These are phyloP conservation scores for Butyriboletus loyo DNA, from an alignment of 768 basidiomycete genomes.

Conservation along the genomic window DNA sequence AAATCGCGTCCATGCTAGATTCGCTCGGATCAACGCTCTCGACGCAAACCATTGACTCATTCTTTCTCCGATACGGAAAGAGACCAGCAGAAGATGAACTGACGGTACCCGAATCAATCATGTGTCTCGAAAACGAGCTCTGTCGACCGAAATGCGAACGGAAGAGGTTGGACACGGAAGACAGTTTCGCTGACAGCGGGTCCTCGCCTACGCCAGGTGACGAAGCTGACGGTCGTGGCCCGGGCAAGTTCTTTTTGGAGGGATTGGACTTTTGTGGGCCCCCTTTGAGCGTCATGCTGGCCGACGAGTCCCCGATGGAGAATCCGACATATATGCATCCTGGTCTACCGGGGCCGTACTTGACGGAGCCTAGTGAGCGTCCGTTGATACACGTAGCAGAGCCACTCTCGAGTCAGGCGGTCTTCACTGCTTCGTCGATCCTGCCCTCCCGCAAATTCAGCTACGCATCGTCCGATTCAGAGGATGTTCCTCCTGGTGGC, in stretches of 20 bases:
- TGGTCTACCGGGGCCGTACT: slow-evolving; percentile 23
- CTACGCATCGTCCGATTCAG: slow-evolving; percentile 46
- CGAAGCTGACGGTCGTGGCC: slow-evolving; percentile 15
- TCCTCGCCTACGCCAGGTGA: slow-evolving; percentile 54
- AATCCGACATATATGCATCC: slow-evolving; percentile 4
- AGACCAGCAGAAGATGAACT: slow-evolving; percentile 65
- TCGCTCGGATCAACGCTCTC: slow-evolving; percentile 94
- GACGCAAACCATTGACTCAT: slow-evolving; percentile 69
- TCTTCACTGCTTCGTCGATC: slow-evolving; percentile 6
- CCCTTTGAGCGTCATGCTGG: slow-evolving; percentile 26
- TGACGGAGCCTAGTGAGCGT: slow-evolving; percentile 48
- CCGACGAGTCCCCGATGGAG: slow-evolving; percentile 32
- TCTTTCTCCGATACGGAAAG: slow-evolving; percentile 74
- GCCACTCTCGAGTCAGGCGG: slow-evolving; percentile 19
- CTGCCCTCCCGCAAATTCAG: slow-evolving; percentile 32
- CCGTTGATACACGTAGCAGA: slow-evolving; percentile 37
- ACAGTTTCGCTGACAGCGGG: slow-evolving; percentile 43
- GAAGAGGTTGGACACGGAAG: slow-evolving; percentile 54
- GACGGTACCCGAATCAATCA: slow-evolving; percentile 74
- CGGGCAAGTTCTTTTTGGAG: slow-evolving; percentile 46
- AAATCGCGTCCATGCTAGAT: slow-evolving; percentile 93
- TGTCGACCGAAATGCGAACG: slow-evolving; percentile 70
- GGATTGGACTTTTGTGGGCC: slow-evolving; percentile 64
- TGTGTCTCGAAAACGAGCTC: slow-evolving; percentile 83
- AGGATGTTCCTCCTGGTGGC: slow-evolving; percentile 31